phyloP scores from a whole-genome alignment of 163 green algal species.

The Volvox carteri region DNA sequence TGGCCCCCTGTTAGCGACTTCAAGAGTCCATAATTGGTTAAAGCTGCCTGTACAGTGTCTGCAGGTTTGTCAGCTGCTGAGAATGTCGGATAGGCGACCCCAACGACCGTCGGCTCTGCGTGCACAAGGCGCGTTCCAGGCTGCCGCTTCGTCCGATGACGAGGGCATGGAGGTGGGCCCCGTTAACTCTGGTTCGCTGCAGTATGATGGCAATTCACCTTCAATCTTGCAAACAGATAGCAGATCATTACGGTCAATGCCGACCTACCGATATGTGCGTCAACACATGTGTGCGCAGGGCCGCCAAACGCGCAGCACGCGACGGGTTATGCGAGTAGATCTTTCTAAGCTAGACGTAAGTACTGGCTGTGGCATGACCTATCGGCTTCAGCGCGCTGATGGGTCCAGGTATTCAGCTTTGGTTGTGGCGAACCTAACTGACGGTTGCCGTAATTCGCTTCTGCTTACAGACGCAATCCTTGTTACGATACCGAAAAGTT shows the following conservation, averaged over 20 bases:
- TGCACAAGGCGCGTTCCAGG: conserved; percentile 13
- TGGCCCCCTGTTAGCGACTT: background rate
- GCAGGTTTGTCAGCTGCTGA: background rate
- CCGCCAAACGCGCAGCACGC: conserved; percentile 26
- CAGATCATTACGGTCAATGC: background rate
- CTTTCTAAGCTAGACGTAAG: conserved; percentile 62
- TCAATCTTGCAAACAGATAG: background rate
- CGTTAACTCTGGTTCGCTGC: background rate
- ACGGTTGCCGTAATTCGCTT: background rate
- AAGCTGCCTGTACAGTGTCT: background rate
- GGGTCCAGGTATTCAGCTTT: too few relatives aligned
- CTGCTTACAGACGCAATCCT: conserved; percentile 24
- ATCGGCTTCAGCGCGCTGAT: too few relatives aligned
- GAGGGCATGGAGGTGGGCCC: conserved; percentile 55
- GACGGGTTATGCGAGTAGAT: conserved; percentile 49
- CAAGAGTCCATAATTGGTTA: conserved; percentile 4
- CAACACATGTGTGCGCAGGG: conserved; percentile 41
- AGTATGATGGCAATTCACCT: background rate
- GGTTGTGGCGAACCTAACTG: too few relatives aligned
- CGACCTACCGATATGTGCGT: conserved; percentile 1
- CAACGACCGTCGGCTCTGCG: conserved; percentile 19
- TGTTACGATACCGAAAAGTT: conserved; percentile 55
- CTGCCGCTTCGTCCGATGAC: conserved; percentile 50
- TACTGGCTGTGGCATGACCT: background rate
- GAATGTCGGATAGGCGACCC: conserved; percentile 41